Evolutionary conservation across 2,329 filamentous ascomycete genomes (phyloP).

Genomic region (Trichoderma asperellum): DNA sequence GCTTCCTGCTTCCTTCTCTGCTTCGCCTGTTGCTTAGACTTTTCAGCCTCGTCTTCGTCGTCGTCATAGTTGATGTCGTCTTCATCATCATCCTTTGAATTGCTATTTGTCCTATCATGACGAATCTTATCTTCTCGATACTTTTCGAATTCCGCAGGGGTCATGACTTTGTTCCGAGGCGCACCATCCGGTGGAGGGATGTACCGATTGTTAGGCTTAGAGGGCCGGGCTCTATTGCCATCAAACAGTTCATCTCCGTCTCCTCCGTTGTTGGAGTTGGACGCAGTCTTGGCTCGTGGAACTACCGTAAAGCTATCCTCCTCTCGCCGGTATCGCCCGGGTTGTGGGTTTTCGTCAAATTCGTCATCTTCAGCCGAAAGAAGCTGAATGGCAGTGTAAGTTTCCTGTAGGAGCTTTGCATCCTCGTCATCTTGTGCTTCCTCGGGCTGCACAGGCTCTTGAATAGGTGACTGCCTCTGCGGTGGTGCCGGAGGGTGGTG

Average conservation of each 20-base stretch:
- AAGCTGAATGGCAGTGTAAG: slow-evolving; percentile 54
- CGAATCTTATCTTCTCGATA: slow-evolving; percentile 76
- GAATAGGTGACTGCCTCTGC: slow-evolving; percentile 39
- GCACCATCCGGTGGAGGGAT: slow-evolving; percentile 41
- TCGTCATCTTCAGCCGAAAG: slow-evolving; percentile 40
- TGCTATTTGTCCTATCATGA: slow-evolving; percentile 48
- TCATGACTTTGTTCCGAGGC: slow-evolving; percentile 79
- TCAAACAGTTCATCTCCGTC: slow-evolving; percentile 60
- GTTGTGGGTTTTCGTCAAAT: slow-evolving; percentile 29
- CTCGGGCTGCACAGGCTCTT: slow-evolving; percentile 44
- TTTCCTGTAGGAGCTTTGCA: slow-evolving; percentile 56
- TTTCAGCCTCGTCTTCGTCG: slow-evolving; percentile 79
- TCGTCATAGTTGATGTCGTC: slow-evolving; percentile 70
- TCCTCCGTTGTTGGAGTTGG: slow-evolving; percentile 35
- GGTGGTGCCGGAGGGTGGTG: not conserved
- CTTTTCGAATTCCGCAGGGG: slow-evolving; percentile 81
- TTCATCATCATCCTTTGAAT: slow-evolving; percentile 62
- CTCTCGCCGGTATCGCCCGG: slow-evolving; percentile 44
- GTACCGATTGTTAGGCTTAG: slow-evolving; percentile 44
- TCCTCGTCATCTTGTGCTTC: slow-evolving; percentile 57
- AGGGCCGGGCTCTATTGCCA: slow-evolving; percentile 47
- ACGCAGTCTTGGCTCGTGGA: slow-evolving; percentile 36
- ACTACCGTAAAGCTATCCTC: slow-evolving; percentile 47
- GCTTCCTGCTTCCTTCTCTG: slow-evolving; percentile 88
- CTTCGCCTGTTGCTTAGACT: slow-evolving; percentile 70